Evolutionary conservation across 2,329 filamentous ascomycete species (phyloP).

Genomic region (Pyrenochaeta sp.): DNA sequence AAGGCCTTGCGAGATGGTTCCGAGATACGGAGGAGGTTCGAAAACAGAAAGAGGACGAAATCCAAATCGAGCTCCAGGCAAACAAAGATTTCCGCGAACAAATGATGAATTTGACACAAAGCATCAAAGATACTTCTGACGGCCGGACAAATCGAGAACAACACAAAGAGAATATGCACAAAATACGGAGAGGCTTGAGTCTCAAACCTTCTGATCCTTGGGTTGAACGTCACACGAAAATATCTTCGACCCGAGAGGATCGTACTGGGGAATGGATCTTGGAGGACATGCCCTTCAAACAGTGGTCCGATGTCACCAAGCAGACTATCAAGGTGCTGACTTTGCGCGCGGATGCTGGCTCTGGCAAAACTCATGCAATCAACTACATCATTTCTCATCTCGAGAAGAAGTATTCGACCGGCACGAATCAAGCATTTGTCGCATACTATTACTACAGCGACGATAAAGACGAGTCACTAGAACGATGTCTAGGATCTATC

Average conservation of each 20-base stretch:
- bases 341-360: slow-evolving; percentile 2
- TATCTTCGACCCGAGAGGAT: slow-evolving; percentile 4
- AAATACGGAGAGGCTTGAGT: slow-evolving; percentile 6
- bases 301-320: background rate
- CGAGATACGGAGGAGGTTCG: slow-evolving; percentile 8
- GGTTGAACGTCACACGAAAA: slow-evolving; percentile 6
- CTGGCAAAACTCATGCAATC: slow-evolving; percentile 5
- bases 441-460: slow-evolving; percentile 25
- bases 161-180: slow-evolving; percentile 7
- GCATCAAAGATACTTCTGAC: slow-evolving; percentile 14
- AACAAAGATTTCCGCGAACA: background rate
- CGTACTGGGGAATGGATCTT: slow-evolving; percentile 8
- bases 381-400: slow-evolving; percentile 5
- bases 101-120: slow-evolving; percentile 5
- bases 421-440: slow-evolving; percentile 4
- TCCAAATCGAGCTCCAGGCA: background rate
- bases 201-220: slow-evolving; percentile 6
- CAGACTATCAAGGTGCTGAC: slow-evolving; percentile 3
- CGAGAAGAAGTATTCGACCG: slow-evolving; percentile 3
- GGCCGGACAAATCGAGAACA: slow-evolving; percentile 11
- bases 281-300: slow-evolving; percentile 2
- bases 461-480: slow-evolving; percentile 18
- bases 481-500: slow-evolving; percentile 19
- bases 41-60: slow-evolving; percentile 1
- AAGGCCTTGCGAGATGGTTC: slow-evolving; percentile 7